These are phyloP conservation scores for Metroxylon sagu DNA, from an alignment of 176 grass and related monocot genomes.

Conservation along the genomic window DNA sequence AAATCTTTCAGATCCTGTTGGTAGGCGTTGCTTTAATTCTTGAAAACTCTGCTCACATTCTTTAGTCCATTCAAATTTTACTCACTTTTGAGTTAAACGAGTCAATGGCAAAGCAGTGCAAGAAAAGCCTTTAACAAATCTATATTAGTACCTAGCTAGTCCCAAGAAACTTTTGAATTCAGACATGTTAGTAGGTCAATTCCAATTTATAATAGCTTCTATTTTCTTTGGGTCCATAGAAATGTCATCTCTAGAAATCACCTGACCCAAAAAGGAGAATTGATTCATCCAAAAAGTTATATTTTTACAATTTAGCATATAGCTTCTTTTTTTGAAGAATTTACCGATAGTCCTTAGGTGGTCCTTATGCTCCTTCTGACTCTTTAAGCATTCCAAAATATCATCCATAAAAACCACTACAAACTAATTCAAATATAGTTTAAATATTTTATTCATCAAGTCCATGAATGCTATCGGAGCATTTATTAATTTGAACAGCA, in stretches of 20 bases:
- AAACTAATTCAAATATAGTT: neutral
- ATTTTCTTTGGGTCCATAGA: no score
- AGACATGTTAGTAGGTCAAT: no score
- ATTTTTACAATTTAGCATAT: neutral
- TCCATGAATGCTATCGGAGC: neutral
- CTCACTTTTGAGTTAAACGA: neutral
- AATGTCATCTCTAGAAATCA: no score
- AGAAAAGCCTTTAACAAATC: neutral
- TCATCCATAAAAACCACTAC: neutral
- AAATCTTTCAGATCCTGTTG: no score
- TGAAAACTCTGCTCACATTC: neutral
- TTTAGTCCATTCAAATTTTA: neutral
- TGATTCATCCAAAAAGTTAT: no score
- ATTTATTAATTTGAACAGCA: no score
- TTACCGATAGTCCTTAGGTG: neutral
- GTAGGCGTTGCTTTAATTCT: neutral
- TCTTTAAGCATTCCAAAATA: neutral
- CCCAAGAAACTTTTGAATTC: no score
- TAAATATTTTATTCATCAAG: neutral
- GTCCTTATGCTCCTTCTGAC: no score
- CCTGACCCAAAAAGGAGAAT: no score
- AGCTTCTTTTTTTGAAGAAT: neutral
- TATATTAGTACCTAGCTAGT: neutral
- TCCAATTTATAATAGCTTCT: no score
- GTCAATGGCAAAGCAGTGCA: neutral